Base-by-base conservation (phyloP, 1,284 basidiomycete species). In the Ustilago shanxiensis region DNA sequence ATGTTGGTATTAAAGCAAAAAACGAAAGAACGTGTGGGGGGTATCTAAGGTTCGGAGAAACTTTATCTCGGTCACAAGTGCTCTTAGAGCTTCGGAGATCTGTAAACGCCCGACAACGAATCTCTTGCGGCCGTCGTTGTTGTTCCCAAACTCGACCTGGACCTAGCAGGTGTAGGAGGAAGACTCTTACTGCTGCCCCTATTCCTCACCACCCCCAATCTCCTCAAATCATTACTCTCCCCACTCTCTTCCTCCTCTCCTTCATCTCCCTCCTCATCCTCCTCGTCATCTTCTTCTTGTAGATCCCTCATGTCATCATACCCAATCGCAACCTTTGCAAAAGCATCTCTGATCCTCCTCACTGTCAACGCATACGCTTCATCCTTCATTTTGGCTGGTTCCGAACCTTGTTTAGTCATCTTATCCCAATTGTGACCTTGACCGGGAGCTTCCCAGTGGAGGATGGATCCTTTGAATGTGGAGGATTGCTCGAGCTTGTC, bases 351-450 rank as follows among this genome's bases (percentile, higher is more conserved):
- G 16, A 80, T 60, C 18, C 73, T 51, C n/a, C 52, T n/a, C 5
- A 71, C 26, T 11, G 66, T 57, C 37, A 77, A 37, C 5, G 50
- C 31, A 45, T 80, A 80, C 2, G 72, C 76, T n/a, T 79, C 67
- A 11, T 74, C 58, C 33, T 66, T 72, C 41, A 75, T 14, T 54
- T 69, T 63, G 9, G 54, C 79, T 11, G 77, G 57, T 14, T 39
- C 24, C 6, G 64, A 52, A 8, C 63, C 69, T 33, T 55, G 22
- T 37, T 73, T 61, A 10, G 66, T 66, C 76, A 80, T 79, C 44
- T 80, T 79, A 41, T 80, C 79, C 79, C 77, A 79, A 41, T 68
- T 69, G 64, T 80, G 79, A 2, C 79, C 79, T 41, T 80, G 75
- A 13, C 76, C 76, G n/a, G 49, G 33, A 13, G 73, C 78, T 39